Conservation (phyloP, 768 basidiomycete species). For the Hortiboletus flavorubellus region DNA sequence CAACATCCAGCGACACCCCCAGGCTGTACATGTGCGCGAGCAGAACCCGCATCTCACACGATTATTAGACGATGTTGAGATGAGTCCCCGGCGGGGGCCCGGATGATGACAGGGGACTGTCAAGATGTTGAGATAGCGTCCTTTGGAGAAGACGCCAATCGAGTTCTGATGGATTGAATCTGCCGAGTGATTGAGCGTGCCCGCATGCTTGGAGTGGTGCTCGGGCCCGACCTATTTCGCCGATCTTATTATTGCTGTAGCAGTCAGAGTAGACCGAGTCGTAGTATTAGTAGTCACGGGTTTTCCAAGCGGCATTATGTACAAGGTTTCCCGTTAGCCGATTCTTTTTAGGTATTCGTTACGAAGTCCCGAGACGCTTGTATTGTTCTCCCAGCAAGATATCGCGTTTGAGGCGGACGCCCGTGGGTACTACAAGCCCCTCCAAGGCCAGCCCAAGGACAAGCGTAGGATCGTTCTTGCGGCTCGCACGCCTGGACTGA, state of each 20-base stretch:
- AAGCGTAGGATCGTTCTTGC: background rate
- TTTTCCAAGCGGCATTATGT: background rate
- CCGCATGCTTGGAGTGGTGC: background rate
- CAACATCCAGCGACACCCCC: background rate
- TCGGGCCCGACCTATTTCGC: background rate
- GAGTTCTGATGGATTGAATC: background rate
- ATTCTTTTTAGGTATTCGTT: background rate
- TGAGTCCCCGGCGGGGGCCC: background rate
- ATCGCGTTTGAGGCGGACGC: background rate
- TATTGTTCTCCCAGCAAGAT: conserved; percentile 4
- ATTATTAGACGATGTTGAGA: no score
- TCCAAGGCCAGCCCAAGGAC: background rate
- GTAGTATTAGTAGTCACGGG: no score
- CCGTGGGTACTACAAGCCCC: background rate
- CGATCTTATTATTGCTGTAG: background rate
- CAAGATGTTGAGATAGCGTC: background rate
- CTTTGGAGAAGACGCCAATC: background rate
- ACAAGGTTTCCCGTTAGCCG: background rate
- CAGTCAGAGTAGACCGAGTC: background rate
- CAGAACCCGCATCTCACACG: no score
- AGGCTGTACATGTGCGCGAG: background rate
- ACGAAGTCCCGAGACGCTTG: background rate
- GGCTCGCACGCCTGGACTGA: background rate
- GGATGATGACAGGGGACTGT: background rate
- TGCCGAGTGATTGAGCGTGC: background rate